phyloP scores from a whole-genome alignment of 78 protist genomes.

The Paratrimastix pyriformis region DNA sequence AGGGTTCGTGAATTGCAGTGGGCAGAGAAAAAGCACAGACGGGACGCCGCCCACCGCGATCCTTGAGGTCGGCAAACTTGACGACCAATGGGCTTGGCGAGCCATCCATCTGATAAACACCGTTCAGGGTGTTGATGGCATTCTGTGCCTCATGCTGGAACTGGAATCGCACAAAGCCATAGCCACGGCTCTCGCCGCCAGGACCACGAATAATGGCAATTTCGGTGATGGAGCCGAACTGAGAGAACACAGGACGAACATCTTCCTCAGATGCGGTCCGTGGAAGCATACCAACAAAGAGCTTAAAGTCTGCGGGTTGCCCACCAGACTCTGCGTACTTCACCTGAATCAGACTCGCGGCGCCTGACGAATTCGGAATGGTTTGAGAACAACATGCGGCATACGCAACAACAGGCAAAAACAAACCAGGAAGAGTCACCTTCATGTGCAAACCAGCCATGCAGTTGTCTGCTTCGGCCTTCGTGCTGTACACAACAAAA shows the following conservation, averaged over 20 bases:
- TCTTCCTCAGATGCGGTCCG: neutral
- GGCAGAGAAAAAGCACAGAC: too few relatives aligned
- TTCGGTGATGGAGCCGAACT: neutral
- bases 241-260: neutral
- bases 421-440: neutral
- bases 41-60: too few relatives aligned
- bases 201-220: neutral
- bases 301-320: neutral
- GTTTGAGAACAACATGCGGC: too few relatives aligned
- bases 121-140: neutral
- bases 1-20: too few relatives aligned
- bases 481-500: neutral
- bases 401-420: too few relatives aligned
- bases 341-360: too few relatives aligned
- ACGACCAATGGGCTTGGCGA: neutral
- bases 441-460: neutral
- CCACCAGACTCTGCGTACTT: too few relatives aligned
- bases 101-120: neutral
- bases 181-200: neutral
- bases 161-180: neutral
- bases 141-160: neutral
- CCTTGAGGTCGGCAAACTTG: slow-evolving; percentile 12
- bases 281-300: slow-evolving; percentile 6
- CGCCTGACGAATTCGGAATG: too few relatives aligned
- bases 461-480: neutral